phyloP scores from a whole-genome alignment of 1,284 basidiomycete species.

The Ceratobasidium sp. region DNA sequence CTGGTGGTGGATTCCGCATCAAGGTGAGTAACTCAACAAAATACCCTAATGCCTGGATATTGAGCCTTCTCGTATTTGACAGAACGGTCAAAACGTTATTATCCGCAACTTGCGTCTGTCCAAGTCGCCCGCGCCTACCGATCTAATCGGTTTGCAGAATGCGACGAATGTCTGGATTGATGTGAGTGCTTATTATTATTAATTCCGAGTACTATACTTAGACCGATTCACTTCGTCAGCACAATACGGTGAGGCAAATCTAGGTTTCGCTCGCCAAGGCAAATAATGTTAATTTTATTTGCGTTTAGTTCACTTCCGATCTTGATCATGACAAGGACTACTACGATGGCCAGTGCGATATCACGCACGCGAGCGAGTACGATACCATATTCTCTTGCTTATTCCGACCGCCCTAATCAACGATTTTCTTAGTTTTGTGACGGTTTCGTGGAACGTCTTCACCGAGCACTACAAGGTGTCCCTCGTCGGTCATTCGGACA shows the following conservation, averaged over 20 bases:
- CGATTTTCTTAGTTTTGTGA: conserved; percentile 20
- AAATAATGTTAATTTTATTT: neutral
- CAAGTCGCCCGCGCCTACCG: conserved; percentile 45
- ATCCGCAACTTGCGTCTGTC: conserved; percentile 47
- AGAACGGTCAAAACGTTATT: conserved; percentile 48
- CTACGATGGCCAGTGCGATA: conserved; percentile 44
- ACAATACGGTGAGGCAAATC: conserved; percentile 16
- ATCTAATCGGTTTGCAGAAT: conserved; percentile 47
- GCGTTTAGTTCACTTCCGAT: conserved; percentile 40
- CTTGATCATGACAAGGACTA: conserved; percentile 43
- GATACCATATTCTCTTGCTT: neutral
- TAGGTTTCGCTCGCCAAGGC: too few relatives aligned
- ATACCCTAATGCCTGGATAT: neutral
- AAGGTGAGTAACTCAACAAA: conserved; percentile 10
- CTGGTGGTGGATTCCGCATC: conserved; percentile 46
- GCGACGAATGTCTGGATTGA: conserved; percentile 48
- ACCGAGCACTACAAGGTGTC: conserved; percentile 46
- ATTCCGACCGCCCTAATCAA: neutral
- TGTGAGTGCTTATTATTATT: neutral
- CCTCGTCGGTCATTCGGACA: conserved; percentile 45
- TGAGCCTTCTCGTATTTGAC: neutral
- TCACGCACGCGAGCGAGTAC: conserved; percentile 41
- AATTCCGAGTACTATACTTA: neutral
- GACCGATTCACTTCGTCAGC: neutral
- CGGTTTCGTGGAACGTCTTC: conserved; percentile 43